A percentile compares a stretch with the other conserved stretches of the same genome.
These are phyloP conservation scores for Sextonia rubra DNA, from an alignment of 164 flowering plant species.

Conservation along the genomic window DNA sequence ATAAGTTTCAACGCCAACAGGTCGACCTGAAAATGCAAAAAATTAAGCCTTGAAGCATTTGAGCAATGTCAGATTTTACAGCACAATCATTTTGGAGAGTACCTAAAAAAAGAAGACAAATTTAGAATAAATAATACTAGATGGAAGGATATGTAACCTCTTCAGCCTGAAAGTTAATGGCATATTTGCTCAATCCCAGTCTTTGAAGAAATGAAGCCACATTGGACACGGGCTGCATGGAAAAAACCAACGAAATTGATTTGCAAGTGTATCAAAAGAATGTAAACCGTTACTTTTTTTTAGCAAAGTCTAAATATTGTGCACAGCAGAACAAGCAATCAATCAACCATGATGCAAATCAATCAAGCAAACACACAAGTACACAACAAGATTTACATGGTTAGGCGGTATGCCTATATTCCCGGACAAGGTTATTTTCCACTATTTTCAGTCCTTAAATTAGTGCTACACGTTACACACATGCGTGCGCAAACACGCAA, in stretches of 20 bases:
- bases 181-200: constrained; percentile 7
- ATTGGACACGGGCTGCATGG: neutral
- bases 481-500: no score
- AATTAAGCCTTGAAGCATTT: neutral
- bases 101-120: no score
- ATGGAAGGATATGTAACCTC: constrained; percentile 2
- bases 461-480: no score
- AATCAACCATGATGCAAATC: no score
- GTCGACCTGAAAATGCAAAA: constrained; percentile 3
- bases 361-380: no score
- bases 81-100: neutral
- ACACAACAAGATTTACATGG: no score
- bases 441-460: no score
- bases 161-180: constrained; percentile 6
- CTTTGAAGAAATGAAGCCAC: constrained; percentile 1
- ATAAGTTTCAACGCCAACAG: constrained; percentile 5
- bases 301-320: no score
- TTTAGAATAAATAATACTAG: no score
- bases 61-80: neutral
- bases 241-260: neutral
- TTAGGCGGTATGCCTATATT: no score
- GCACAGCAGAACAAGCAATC: no score
- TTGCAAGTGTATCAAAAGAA: neutral
- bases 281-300: neutral
- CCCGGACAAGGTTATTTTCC: no score